A percentile compares a stretch with the other conserved stretches of the same genome.
phyloP scores from a whole-genome alignment of 768 basidiomycete species.

The Lactarius hatsudake region DNA sequence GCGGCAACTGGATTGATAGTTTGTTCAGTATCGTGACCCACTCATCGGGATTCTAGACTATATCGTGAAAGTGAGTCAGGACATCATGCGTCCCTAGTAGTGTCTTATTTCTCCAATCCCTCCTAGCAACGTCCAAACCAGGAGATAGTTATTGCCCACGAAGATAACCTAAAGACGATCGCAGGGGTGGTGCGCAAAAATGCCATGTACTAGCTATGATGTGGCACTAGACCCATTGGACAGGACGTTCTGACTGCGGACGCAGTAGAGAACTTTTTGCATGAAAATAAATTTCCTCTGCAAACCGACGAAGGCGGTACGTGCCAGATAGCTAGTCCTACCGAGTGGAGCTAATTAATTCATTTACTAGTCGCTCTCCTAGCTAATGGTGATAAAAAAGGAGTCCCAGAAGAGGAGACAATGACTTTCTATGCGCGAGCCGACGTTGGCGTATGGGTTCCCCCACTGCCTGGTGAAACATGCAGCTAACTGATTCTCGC shows the following conservation, averaged over 20 bases:
- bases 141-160: constrained; percentile 3
- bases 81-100: background rate
- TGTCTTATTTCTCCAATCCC: background rate
- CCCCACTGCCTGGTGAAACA: too few relatives aligned
- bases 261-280: constrained; percentile 3
- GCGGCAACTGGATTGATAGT: too few relatives aligned
- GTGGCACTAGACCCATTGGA: background rate
- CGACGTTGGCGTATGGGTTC: background rate
- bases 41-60: too few relatives aligned
- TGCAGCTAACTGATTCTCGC: background rate
- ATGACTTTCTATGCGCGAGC: constrained; percentile 7
- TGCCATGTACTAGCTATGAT: background rate
- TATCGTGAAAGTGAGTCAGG: background rate
- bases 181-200: constrained; percentile 9
- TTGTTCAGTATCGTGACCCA: too few relatives aligned
- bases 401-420: background rate
- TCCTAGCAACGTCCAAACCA: background rate
- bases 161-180: background rate
- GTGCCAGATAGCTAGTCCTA: background rate
- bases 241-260: constrained; percentile 12
- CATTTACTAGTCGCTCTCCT: constrained; percentile 4
- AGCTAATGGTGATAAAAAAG: background rate
- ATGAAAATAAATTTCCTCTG: background rate
- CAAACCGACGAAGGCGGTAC: constrained; percentile 13
- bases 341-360: background rate